These are phyloP conservation scores for Penicillium expansum DNA, from an alignment of 2,329 filamentous ascomycete genomes.

Conservation along the genomic window DNA sequence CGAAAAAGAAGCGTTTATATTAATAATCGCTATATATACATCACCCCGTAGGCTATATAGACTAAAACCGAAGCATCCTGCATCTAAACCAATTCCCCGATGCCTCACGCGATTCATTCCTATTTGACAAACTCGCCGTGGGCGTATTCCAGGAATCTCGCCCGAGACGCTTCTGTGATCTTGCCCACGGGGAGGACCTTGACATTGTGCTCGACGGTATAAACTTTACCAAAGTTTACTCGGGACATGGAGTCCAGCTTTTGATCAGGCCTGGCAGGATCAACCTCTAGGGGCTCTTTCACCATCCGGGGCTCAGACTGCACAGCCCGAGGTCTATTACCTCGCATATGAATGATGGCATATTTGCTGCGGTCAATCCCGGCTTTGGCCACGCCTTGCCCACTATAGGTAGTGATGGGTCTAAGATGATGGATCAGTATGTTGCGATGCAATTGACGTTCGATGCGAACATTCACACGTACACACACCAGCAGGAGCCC, in stretches of 20 bases:
- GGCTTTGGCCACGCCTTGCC: constrained; percentile 36
- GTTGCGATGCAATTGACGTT: neutral
- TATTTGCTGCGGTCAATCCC: constrained; percentile 39
- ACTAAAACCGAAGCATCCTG: neutral
- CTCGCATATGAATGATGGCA: constrained; percentile 37
- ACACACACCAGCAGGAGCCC: constrained; percentile 36
- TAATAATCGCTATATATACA: too few species aligned
- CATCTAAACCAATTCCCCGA: neutral
- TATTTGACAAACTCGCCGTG: neutral
- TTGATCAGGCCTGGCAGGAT: constrained; percentile 18
- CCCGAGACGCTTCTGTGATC: constrained; percentile 30
- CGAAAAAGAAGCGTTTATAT: neutral
- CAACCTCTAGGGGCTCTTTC: constrained; percentile 40
- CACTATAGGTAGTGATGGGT: constrained; percentile 42
- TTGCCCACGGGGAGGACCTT: constrained; percentile 42
- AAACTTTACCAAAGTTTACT: constrained; percentile 42
- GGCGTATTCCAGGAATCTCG: constrained; percentile 14
- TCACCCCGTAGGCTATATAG: neutral
- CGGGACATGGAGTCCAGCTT: constrained; percentile 36
- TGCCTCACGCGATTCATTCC: neutral
- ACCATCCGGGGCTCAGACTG: constrained; percentile 30
- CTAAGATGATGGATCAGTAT: constrained; percentile 23
- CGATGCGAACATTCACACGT: constrained; percentile 10
- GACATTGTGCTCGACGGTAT: constrained; percentile 45
- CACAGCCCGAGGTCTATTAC: constrained; percentile 9